phyloP scores from a whole-genome alignment of 148 eudicot species.

The Bassia scoparia region DNA sequence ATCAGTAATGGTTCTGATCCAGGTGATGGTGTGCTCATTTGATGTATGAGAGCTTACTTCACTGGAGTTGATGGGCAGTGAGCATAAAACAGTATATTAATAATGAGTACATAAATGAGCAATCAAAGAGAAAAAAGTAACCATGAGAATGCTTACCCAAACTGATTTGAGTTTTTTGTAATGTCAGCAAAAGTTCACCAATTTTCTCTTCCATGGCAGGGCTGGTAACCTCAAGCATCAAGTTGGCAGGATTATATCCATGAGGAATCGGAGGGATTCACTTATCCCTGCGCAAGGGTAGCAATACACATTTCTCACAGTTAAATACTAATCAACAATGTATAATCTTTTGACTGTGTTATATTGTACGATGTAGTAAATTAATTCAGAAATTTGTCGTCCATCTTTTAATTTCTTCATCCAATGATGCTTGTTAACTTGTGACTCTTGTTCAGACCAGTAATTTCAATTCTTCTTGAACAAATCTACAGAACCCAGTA shows the following conservation, averaged over 20 bases:
- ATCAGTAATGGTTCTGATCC: constrained; percentile 51
- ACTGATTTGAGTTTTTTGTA: constrained; percentile 61
- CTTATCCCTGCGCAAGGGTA: constrained; percentile 40
- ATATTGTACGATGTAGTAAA: background rate
- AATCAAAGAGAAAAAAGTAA: background rate
- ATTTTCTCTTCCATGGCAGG: constrained; percentile 67
- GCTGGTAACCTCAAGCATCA: constrained; percentile 95
- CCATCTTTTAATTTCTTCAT: too few species aligned
- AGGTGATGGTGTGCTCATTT: constrained; percentile 49
- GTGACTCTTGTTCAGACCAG: too few species aligned
- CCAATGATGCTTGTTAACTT: too few species aligned
- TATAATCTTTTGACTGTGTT: background rate
- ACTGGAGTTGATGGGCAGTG: constrained; percentile 26
- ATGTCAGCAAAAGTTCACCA: constrained; percentile 59
- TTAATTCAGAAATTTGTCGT: too few species aligned
- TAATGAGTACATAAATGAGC: background rate
- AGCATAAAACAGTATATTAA: background rate
- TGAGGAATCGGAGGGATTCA: constrained; percentile 59
- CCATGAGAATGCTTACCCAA: constrained; percentile 37
- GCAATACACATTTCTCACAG: background rate
- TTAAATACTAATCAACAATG: background rate
- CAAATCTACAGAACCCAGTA: too few species aligned
- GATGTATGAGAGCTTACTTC: constrained; percentile 59
- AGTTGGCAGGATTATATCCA: constrained; percentile 88
- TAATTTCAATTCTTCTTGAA: too few species aligned